phyloP scores from a whole-genome alignment of 2,329 filamentous ascomycete species.

The Fusarium keratoplasticum region DNA sequence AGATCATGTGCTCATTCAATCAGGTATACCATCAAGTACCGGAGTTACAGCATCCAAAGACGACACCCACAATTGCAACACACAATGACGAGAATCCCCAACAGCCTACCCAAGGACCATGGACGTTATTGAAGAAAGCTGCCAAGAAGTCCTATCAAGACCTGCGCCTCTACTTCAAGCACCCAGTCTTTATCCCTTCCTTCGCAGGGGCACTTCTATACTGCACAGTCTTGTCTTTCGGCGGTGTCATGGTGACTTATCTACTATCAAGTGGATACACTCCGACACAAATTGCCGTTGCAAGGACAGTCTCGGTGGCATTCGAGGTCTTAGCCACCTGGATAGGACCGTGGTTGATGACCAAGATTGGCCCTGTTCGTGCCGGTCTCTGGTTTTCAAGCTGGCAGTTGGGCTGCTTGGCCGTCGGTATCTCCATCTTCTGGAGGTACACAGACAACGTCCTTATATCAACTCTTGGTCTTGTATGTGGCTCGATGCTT shows the following conservation, averaged over 20 bases:
- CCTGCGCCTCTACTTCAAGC: conserved; percentile 59
- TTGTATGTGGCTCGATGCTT: conserved; percentile 63
- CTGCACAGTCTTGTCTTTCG: conserved; percentile 69
- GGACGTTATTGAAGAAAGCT: conserved; percentile 1
- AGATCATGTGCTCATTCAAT: not conserved
- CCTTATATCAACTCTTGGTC: conserved; percentile 56
- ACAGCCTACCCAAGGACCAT: not conserved
- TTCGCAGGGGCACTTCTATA: conserved; percentile 70
- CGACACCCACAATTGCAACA: conserved; percentile 3
- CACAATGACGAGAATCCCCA: not conserved
- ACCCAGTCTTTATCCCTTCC: conserved; percentile 70
- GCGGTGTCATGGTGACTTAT: conserved; percentile 74
- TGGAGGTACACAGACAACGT: conserved; percentile 44
- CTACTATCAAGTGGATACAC: conserved; percentile 66
- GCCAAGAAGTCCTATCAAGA: conserved; percentile 26
- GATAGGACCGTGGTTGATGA: conserved; percentile 67
- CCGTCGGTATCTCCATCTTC: conserved; percentile 57
- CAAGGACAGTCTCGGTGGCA: conserved; percentile 63
- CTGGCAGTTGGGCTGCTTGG: conserved; percentile 72
- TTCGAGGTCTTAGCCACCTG: conserved; percentile 73
- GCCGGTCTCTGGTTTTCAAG: conserved; percentile 77
- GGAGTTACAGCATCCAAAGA: conserved; percentile 42
- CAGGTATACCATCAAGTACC: conserved; percentile 45
- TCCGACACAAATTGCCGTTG: conserved; percentile 63
- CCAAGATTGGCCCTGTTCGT: conserved; percentile 67